Base-by-base conservation (phyloP, 345 rosid genomes). In the Mangifera indica region DNA sequence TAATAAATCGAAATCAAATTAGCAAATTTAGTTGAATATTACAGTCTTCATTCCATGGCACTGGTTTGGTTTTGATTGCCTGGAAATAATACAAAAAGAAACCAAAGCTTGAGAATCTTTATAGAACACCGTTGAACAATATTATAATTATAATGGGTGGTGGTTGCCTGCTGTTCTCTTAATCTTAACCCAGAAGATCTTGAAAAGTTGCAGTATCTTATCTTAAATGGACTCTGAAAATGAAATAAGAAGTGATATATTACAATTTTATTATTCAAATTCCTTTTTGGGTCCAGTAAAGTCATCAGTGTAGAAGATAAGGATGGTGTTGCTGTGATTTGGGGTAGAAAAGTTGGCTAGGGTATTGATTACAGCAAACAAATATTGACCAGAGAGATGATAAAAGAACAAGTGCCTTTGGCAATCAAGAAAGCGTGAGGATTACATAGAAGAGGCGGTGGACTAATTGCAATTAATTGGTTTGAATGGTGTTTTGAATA, bases 351-450 rank as follows among this genome's bases (percentile, higher is more conserved):
- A 48, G 56, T 45, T 22, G 45, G 42, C n/a, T 59, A 2, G 0
- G 0, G 20, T 26, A 60, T 29, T 44, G 26, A 69, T 58, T 58
- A 25, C 74, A 70, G 72, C 74, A 60, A 70, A 21, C 74, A 70
- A 70, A 29, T 70, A 15, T 60, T 70, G 74, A 70, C 74, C 12
- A 0, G 5, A 29, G 64, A 26, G 24, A 45, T 25, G 15, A 52
- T 5, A n/a, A 4, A 51, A 67, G 60, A 18, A 32, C 18, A 32
- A 34, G n/a, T 67, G 8, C 22, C n/a, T 57, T 24, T 55, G 4
- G 72, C 53, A 63, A 69, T 56, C 42, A 42, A 56, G 22, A 24
- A 57, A 10, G 72, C 54, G 21, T 69, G 63, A 56, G 56, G 21
- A 70, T 29, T 20, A 10, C 21, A 34, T 21, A 18, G n/a, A 2